Evolutionary conservation across 2,329 filamentous ascomycete species (phyloP), one percentile per base, ranked within the genome.

Genomic region (Aschersonia sp.): DNA sequence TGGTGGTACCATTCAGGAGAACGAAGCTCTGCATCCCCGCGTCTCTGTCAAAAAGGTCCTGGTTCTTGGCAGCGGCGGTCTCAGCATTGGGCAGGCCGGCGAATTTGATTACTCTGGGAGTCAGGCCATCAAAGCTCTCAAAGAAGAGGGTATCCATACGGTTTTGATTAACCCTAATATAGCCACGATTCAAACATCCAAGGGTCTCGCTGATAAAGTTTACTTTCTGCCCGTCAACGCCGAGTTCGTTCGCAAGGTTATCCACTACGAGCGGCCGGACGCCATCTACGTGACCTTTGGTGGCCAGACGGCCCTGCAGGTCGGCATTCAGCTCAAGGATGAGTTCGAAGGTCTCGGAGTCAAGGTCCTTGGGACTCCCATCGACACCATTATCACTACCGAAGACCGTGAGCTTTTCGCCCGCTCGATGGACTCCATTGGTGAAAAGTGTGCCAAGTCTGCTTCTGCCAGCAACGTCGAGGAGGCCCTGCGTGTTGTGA

Each of bases 91-190:
- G 11, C 92, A 98, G 66, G 92, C 92, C 54, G 92, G 92, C 65
- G 92, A 98, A 66, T 98, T 98, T 56, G 92, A 98, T 64, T 98
- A 98, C 71, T 97, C 92, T 47, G 92, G 92, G 53, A 94, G 86
- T 65, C 92, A 98, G 67, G 92, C 90, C 43, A 97, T 98, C 73
- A 98, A 98, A 72, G 92, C 92, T 39, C 64, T 98, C 58, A 97
- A 97, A 68, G 85, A 97, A 65, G 92, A 97, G 68, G 90, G 89
- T 51, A 96, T 97, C 58, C 97, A 96, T 72, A 96, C 92, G 4
- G 83, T 98, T 53, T 73, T 98, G 53, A 97, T 98, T 75, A 98
- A 98, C 70, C 92, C 92, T 49, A 98, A 98, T 64, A 97, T 98
- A 63, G 92, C 92, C 55, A 98, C 92, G 0, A 97, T 97, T 53